phyloP scores from a whole-genome alignment of 140 eudicot genomes.

The Erigeron philadelphicus region DNA sequence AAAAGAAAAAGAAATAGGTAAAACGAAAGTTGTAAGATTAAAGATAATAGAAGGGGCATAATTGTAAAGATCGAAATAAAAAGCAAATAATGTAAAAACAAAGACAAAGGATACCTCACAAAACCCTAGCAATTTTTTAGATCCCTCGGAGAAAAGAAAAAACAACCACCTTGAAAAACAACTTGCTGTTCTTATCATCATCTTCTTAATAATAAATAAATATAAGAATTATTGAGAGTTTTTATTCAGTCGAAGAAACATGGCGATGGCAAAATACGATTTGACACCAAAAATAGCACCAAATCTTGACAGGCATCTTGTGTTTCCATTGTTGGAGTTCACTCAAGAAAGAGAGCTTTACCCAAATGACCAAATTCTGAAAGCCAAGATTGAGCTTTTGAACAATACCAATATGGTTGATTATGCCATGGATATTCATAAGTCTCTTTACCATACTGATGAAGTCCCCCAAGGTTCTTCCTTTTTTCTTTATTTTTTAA shows the following conservation, averaged over 20 bases:
- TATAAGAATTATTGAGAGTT: no score
- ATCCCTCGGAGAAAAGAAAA: no score
- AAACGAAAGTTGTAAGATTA: no score
- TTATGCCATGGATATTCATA: slow-evolving; percentile 97
- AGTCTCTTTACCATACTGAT: slow-evolving; percentile 78
- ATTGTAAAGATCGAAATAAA: no score
- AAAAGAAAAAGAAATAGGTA: no score
- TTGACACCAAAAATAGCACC: slow-evolving; percentile 83
- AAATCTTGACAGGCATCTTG: slow-evolving; percentile 80
- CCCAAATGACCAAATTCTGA: slow-evolving; percentile 63
- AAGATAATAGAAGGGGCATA: no score
- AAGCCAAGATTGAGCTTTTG: slow-evolving; percentile 85
- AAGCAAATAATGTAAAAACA: no score
- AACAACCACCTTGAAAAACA: no score
- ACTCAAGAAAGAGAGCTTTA: slow-evolving; percentile 73
- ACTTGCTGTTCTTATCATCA: no score
- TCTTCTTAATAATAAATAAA: no score
- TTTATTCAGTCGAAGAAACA: neutral
- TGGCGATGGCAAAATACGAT: slow-evolving; percentile 75
- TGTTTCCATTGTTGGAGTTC: slow-evolving; percentile 84
- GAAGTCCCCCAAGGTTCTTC: slow-evolving; percentile 83
- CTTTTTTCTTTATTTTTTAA: neutral
- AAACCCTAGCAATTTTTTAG: no score
- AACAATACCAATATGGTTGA: slow-evolving; percentile 97
- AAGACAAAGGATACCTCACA: no score